phyloP scores from a whole-genome alignment of 2,329 filamentous ascomycete species.

The Cephalotrichum gorgonifer region DNA sequence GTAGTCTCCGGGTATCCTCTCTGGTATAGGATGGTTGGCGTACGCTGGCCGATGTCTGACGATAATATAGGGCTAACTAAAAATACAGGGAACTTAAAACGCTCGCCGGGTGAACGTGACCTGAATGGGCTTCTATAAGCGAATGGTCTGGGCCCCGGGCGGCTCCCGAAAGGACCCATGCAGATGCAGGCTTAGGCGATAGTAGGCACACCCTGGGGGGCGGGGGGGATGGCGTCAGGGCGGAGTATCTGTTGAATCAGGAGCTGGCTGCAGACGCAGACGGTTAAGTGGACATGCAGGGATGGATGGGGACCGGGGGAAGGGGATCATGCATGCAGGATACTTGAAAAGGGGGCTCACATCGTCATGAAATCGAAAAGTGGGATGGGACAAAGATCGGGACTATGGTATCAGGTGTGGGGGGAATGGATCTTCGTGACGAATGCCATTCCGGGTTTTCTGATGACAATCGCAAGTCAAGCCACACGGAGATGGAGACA shows the following conservation, averaged over 20 bases:
- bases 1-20: too few species aligned
- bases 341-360: neutral
- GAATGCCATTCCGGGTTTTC: too few species aligned
- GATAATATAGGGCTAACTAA: neutral
- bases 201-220: too few species aligned
- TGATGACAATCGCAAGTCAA: too few species aligned
- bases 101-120: neutral
- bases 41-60: neutral
- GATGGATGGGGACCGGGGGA: too few species aligned
- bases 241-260: neutral
- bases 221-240: neutral
- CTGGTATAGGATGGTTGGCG: neutral
- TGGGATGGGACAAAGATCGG: neutral
- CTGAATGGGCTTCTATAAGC: neutral
- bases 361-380: neutral
- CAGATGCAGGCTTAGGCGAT: too few species aligned
- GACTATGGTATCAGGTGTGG: too few species aligned
- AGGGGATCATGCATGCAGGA: too few species aligned
- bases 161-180: too few species aligned
- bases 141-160: too few species aligned
- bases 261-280: neutral
- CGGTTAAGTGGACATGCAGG: neutral
- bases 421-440: neutral
- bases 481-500: too few species aligned
- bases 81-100: neutral